Base-by-base conservation (phyloP, 805 yeast species). In the Ogataea kodamae region DNA sequence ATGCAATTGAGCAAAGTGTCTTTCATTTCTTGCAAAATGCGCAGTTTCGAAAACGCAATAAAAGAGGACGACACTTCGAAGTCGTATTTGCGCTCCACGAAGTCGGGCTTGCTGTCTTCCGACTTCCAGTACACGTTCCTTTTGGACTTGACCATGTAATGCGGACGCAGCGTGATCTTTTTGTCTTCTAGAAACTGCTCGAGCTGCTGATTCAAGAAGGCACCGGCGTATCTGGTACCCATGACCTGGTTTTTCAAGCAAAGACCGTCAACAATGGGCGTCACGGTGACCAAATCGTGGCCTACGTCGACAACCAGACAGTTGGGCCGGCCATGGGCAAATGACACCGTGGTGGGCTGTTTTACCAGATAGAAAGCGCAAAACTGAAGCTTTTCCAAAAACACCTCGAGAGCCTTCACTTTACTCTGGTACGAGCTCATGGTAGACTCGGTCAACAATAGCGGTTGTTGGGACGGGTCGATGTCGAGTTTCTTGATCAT, bases 231-330 rank as follows among this genome's bases (percentile, higher is more conserved):
- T 42, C 71, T 76, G 2, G 94, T 85, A 49, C 76, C 78, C 62
- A 70, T 74, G 10, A 78, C 82, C 48, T 78, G 80, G 45, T 75
- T 80, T 28, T 81, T 69, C 37, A 84, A 61, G 28, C 87, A 80
- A 60, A 81, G 74, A 15, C 94, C 95, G 60, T 82, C 95, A 40
- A 80, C 76, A 13, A 83, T 87, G 2, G 89, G 95, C 5, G 92
- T 81, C 1, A 79, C 89, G 41, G 86, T 76, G 12, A 74, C 67
- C 2, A 79, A 63, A 53, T 83, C 89, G 52, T 84, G 92, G 5
- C 96, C 96, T 23, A 85, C 61, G 56, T 87, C 95, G 23, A 87
- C 90, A 23, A 87, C 87, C 19, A 87, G 64, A 55, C 95, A 87
- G 40, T 81, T 81, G 27, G 95, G 88, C 54, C 94, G 71, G 3